A percentile compares a stretch with the other conserved stretches of the same genome.
These are phyloP conservation scores for Brettanomyces custersianus DNA, from an alignment of 805 yeast genomes.

Conservation along the genomic window DNA sequence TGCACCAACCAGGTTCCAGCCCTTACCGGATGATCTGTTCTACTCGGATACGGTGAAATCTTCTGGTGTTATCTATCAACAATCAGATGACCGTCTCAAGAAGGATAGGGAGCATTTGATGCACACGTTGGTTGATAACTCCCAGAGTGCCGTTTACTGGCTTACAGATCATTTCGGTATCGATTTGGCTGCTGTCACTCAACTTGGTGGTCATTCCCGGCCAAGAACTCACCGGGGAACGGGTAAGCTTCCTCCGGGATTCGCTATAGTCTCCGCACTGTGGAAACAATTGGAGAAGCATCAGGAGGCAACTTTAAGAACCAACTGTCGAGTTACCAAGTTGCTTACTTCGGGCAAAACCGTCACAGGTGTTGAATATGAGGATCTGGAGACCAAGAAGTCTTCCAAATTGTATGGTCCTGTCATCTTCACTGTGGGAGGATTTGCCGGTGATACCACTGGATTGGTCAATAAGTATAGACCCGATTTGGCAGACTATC, in stretches of 20 bases:
- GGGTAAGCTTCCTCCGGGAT: constrained; percentile 55
- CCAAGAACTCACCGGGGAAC: constrained; percentile 78
- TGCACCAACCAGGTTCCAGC: constrained; percentile 58
- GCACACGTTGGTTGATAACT: constrained; percentile 48
- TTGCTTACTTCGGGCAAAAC: constrained; percentile 22
- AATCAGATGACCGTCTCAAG: constrained; percentile 25
- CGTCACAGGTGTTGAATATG: constrained; percentile 23
- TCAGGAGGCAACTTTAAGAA: constrained; percentile 22
- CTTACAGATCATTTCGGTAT: constrained; percentile 49
- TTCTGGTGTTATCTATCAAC: constrained; percentile 34
- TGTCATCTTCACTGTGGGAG: constrained; percentile 56
- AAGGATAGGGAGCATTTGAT: constrained; percentile 45
- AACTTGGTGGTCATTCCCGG: constrained; percentile 75
- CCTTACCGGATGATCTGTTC: constrained; percentile 43
- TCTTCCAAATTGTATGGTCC: constrained; percentile 39
- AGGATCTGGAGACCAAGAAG: constrained; percentile 14
- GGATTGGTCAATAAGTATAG: constrained; percentile 42
- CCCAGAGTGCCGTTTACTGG: constrained; percentile 67
- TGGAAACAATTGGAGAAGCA: constrained; percentile 39
- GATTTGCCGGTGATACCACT: constrained; percentile 56
- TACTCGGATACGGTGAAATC: constrained; percentile 60
- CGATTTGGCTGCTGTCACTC: constrained; percentile 59
- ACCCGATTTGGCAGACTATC: constrained; percentile 47
- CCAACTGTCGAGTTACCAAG: constrained; percentile 31
- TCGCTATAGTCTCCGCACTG: constrained; percentile 51